Base-by-base conservation (phyloP, 2,329 filamentous ascomycete species). In the Fusarium scirpi region DNA sequence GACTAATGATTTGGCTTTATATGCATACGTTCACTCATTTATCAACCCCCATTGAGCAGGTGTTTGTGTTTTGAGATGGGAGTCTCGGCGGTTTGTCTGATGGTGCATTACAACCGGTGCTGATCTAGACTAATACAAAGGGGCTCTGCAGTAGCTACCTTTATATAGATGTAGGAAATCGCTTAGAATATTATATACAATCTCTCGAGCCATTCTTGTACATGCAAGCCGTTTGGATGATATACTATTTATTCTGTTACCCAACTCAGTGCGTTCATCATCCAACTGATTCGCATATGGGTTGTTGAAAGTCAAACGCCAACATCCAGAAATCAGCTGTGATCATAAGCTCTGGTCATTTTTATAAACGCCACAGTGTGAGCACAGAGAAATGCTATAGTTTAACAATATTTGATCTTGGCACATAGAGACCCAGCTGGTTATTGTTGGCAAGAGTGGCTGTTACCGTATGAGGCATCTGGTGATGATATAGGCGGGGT, bases 401-500 rank as follows among this genome's bases (percentile, higher is more conserved):
- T 4, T n/a, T 18, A 16, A 32, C 44, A 24, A 25, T 8, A 9
- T 29, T 13, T 24, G 6, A n/a, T 30, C 18, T 16, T 6, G 16
- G 25, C 24, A 7, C 9, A 41, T 11, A 12, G 27, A 27, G 4
- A 29, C 15, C 10, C 8, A 43, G 6, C 6, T 15, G 12, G 8
- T 15, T 8, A 9, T 43, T 29, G 18, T 22, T 41, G 24, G 7
- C 25, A 27, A 51, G 10, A 20, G 47, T 54, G 20, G 34, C 25
- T 58, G n/a, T 20, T 56, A 20, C 47, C 51, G n/a, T 34, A 40
- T 60, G 53, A 65, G 53, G 53, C 52, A 59, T 60, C 46, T 65
- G 61, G 53, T 60, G 62, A 62, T 60, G 45, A 53, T 65, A 29
- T 41, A 67, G 55, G 66, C 51, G 72, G 72, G 72, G 72, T 71